Conservation (phyloP, 1,284 basidiomycete species). For the Boletus sp. region DNA sequence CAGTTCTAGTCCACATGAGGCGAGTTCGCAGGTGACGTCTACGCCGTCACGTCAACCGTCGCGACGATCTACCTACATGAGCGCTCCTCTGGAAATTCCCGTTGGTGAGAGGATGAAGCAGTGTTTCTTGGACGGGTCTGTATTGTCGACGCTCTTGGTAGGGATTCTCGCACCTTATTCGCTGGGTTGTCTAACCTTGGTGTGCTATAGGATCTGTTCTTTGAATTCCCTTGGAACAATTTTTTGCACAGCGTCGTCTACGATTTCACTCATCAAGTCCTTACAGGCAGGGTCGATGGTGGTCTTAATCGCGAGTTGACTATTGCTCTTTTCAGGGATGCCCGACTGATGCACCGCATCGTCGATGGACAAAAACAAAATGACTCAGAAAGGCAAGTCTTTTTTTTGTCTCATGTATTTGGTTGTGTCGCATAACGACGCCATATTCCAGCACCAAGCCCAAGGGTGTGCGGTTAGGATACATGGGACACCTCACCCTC, state of each 20-base stretch:
- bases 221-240: constrained; percentile 96
- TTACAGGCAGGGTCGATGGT: constrained; percentile 79
- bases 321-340: constrained; percentile 78
- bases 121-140: constrained; percentile 65
- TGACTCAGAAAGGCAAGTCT: constrained; percentile 63
- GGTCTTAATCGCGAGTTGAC: constrained; percentile 80
- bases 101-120: constrained; percentile 79
- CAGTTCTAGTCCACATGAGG: constrained; percentile 34
- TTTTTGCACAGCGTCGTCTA: constrained; percentile 97
- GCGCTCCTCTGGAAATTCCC: constrained; percentile 33
- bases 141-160: constrained; percentile 74
- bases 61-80: constrained; percentile 40
- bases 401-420: not conserved
- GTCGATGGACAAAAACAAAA: constrained; percentile 81
- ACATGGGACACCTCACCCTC: constrained; percentile 96
- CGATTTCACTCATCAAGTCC: constrained; percentile 92
- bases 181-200: not conserved
- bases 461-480: constrained; percentile 78
- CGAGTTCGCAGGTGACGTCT: constrained; percentile 36
- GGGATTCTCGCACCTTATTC: constrained; percentile 24
- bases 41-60: constrained; percentile 51
- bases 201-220: constrained; percentile 76
- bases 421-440: constrained; percentile 6
- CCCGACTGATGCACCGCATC: constrained; percentile 74
- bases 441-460: constrained; percentile 48